Evolutionary conservation across 371 early-diverging fungal genomes (phyloP).

Genomic region (Enterospora canceri): DNA sequence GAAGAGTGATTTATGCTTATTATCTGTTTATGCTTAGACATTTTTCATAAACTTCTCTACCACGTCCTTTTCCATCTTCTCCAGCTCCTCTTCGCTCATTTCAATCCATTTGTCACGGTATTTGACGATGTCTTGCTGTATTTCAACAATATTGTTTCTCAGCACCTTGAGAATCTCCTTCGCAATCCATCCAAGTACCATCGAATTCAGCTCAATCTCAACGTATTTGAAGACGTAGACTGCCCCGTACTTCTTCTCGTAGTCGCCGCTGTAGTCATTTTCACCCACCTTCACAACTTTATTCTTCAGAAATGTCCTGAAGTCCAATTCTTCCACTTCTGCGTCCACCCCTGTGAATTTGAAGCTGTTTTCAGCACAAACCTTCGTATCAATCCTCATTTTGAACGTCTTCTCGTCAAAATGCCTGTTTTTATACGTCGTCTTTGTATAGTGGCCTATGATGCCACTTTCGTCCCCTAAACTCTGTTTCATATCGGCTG

Average conservation of each 20-base stretch:
- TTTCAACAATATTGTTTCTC: conserved; percentile 36
- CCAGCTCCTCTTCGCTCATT: conserved; percentile 36
- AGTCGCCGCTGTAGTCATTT: conserved; percentile 20
- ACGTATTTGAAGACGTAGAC: conserved; percentile 53
- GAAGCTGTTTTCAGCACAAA: conserved; percentile 10
- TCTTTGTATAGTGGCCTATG: conserved; percentile 24
- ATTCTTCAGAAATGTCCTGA: conserved; percentile 17
- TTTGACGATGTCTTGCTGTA: conserved; percentile 48
- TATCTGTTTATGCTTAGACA: not conserved
- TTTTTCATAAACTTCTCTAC: conserved; percentile 10
- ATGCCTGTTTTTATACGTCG: conserved; percentile 49
- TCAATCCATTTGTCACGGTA: conserved; percentile 50
- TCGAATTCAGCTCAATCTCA: conserved; percentile 47
- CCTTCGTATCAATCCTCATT: conserved; percentile 19
- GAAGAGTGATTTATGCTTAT: conserved; percentile 12
- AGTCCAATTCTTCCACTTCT: conserved; percentile 12
- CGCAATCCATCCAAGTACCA: conserved; percentile 49
- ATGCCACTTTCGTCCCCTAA: not conserved
- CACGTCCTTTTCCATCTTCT: conserved; percentile 36
- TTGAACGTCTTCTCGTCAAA: conserved; percentile 49
- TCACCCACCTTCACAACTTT: conserved; percentile 4
- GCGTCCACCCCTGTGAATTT: conserved; percentile 18
- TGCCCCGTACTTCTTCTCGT: conserved; percentile 19
- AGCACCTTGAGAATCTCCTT: conserved; percentile 42
- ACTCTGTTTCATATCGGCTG: not conserved